Base-by-base conservation (phyloP, 306 rosid species). In the Datisca glomerata region DNA sequence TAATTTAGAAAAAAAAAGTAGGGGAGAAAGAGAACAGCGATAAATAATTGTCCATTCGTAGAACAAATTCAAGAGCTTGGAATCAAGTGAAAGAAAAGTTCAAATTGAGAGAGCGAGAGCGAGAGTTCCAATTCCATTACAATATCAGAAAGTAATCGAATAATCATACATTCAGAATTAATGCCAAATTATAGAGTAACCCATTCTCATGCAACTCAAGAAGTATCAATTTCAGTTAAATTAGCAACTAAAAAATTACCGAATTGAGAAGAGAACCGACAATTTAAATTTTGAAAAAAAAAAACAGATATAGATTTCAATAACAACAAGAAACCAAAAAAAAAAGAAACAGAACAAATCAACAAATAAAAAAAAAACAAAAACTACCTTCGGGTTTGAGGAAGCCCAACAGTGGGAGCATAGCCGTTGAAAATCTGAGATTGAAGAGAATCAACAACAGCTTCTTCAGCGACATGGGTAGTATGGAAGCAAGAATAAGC, bases 351-450 rank as follows among this genome's bases (percentile, higher is more conserved):
- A 7, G 45, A 40, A 41, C 14, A 38, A 17, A 12, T 14, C 12
- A 12, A 22, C 0, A 1, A 39, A 4, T 13, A 22, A 11, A 20
- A 44, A 19, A 8, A 11, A 24, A 21, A 1, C 1, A 24, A 17
- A 3, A 15, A 7, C 44, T 64, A 85, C 95, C 60, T 71, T 60
- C 93, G 70, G 3, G 95, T 34, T 50, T 79, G 94, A 19, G 55
- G 86, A 53, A 84, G 92, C 27, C 97, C 95, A 34, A 52, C 64
- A 41, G 97, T 80, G 43, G 95, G 97, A 19, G 95, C 78, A 68
- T 89, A 89, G 27, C 95, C 95, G 59, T 80, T 69, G 63, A 83
- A 89, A 25, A 69, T 80, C 18, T 45, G 66, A 12, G 93, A 80
- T 12, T 56, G 73, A 46, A 89, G 54, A 0, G 78, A 24, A 19